These are phyloP conservation scores for Penicillium goetzii DNA, from an alignment of 495 filamentous ascomycete genomes.

Conservation along the genomic window DNA sequence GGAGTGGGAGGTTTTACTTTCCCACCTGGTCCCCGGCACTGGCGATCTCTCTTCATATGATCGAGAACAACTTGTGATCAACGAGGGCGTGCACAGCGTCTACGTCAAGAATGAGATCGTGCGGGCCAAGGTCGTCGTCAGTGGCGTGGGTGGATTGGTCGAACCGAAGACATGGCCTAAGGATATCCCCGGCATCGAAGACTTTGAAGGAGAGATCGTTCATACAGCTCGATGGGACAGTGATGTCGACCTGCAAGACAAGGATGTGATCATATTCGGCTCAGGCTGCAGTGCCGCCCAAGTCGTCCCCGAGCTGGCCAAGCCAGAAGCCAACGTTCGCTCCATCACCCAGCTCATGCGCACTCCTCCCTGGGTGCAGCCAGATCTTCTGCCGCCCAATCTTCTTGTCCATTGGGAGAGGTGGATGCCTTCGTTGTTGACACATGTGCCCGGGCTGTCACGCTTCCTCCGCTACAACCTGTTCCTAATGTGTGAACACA, in stretches of 20 bases:
- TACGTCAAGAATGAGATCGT: conserved; percentile 49
- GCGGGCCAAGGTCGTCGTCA: conserved; percentile 60
- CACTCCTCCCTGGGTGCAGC: conserved; percentile 63
- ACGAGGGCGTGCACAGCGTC: conserved; percentile 42
- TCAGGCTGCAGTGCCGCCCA: conserved; percentile 63
- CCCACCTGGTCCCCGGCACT: conserved; percentile 52
- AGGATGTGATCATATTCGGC: conserved; percentile 62
- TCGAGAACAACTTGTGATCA: conserved; percentile 31
- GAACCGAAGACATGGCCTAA: conserved; percentile 55
- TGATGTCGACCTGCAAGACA: conserved; percentile 48
- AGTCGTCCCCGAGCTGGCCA: conserved; percentile 43
- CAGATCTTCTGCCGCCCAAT: conserved; percentile 23
- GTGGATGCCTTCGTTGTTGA: conserved; percentile 44
- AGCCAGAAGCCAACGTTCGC: conserved; percentile 50
- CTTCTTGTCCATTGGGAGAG: conserved; percentile 41
- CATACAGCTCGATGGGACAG: conserved; percentile 63
- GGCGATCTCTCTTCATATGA: conserved; percentile 51
- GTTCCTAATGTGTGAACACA: conserved; percentile 43
- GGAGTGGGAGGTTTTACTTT: conserved; percentile 59
- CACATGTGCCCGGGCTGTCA: conserved; percentile 49
- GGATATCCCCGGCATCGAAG: conserved; percentile 56
- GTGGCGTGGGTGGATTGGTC: conserved; percentile 57
- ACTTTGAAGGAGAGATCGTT: conserved; percentile 58
- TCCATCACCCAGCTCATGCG: conserved; percentile 67
- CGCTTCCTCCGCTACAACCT: conserved; percentile 34